Evolutionary conservation across 257 asterid species (phyloP), one percentile per base, ranked within the genome.

Genomic region (Solanum corneliomulleri): DNA sequence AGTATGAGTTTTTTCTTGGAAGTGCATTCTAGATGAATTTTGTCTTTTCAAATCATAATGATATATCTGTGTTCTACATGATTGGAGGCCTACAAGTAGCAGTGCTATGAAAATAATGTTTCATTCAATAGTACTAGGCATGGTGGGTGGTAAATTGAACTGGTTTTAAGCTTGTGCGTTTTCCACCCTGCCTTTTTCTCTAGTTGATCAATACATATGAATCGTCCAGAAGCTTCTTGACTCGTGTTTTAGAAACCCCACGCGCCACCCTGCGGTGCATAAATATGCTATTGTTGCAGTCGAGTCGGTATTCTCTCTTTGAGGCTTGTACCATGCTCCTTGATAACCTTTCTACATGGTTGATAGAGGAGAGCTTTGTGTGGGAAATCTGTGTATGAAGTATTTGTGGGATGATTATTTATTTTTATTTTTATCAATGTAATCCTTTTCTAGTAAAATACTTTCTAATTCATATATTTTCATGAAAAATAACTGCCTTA

Each of bases 1-100:
- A 88, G 93, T 33, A 21, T 74, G 27, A 76, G 66, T 33, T 83
- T 3, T 62, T 84, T 27, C 80, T 66, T 27, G 71, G 44, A n/a
- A 60, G 41, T 52, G 31, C 69, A 81, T 49, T 49, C 44, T 18
- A 20, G 21, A 49, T 80, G 84, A 27, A 3, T 49, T 29, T 80
- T 29, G 45, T 49, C 85, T 49, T 81, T 33, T 81, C 85, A 49
- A 27, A 3, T 11, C 45, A 2, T 31, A 29, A 29, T 49, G 69
- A 81, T 81, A 11, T 33, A 2, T 41, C 35, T 76, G 60, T 25
- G 29, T 76, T 41, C 42, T 41, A 80, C 66, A 5, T 80, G 6
- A 27, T 45, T 78, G 84, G 84, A 78, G 84, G 39, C 64, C 41
- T 44, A 44, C 39, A 77, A 25, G 39, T 45, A 56, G 25, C 49